Evolutionary conservation across 768 basidiomycete species (phyloP).

Genomic region (Gyrodon lividus): DNA sequence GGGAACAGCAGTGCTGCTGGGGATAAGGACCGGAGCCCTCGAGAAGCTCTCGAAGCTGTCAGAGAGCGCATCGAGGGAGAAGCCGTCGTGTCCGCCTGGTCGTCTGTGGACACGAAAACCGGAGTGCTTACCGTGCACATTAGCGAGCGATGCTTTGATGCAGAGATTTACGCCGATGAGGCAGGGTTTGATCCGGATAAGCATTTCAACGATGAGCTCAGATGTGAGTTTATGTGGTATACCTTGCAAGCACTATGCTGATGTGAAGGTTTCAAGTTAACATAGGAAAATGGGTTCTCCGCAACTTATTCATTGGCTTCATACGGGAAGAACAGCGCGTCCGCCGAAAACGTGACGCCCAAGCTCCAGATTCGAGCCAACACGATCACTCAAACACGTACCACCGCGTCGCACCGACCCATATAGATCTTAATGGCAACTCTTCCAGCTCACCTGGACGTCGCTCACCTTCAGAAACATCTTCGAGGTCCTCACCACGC

Average conservation of each 20-base stretch:
- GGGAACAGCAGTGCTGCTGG: slow-evolving; percentile 33
- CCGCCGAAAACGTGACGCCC: slow-evolving; percentile 34
- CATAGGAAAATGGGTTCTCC: slow-evolving; percentile 86
- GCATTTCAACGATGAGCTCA: slow-evolving; percentile 71
- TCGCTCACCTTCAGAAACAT: slow-evolving; percentile 31
- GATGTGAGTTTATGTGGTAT: slow-evolving; percentile 52
- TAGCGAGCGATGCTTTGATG: slow-evolving; percentile 87
- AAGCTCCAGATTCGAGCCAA: slow-evolving; percentile 17
- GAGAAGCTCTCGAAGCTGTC: slow-evolving; percentile 85
- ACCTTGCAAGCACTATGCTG: slow-evolving; percentile 6
- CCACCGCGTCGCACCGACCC: slow-evolving; percentile 20
- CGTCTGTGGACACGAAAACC: slow-evolving; percentile 83
- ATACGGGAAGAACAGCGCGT: slow-evolving; percentile 64
- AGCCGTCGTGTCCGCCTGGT: slow-evolving; percentile 82
- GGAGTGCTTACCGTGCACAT: slow-evolving; percentile 88
- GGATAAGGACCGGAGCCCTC: slow-evolving; percentile 59
- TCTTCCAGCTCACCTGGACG: slow-evolving; percentile 16
- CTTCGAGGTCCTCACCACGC: slow-evolving; percentile 20
- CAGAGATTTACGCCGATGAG: slow-evolving; percentile 94
- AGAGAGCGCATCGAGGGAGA: slow-evolving; percentile 94
- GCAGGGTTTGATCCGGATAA: slow-evolving; percentile 65
- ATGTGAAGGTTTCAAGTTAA: slow-evolving; percentile 57
- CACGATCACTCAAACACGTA: slow-evolving; percentile 19
- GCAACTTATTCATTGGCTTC: slow-evolving; percentile 81
- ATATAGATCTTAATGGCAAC: slow-evolving; percentile 28